phyloP scores from a whole-genome alignment of 1,284 basidiomycete genomes.

The Amylostereum areolatum region DNA sequence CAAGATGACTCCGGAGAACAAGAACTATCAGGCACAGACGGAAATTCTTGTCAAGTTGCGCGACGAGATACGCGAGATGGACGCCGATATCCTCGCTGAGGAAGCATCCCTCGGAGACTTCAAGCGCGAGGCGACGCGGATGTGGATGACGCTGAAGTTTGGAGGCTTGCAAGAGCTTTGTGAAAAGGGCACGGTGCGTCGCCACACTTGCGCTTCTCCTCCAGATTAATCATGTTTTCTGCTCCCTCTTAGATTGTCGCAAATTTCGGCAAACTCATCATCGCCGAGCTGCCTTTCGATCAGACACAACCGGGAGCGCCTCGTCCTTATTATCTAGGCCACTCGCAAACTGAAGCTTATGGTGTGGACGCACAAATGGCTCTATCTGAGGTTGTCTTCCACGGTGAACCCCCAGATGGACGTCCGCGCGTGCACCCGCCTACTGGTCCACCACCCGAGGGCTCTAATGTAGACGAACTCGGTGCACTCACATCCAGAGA shows the following conservation, averaged over 20 bases:
- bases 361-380: slow-evolving; percentile 60
- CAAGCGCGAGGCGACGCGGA: slow-evolving; percentile 67
- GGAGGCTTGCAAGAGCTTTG: slow-evolving; percentile 83
- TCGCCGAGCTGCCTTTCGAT: slow-evolving; percentile 79
- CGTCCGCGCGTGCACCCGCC: background rate
- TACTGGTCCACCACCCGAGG: background rate
- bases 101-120: slow-evolving; percentile 83
- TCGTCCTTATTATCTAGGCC: slow-evolving; percentile 66
- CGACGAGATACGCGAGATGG: slow-evolving; percentile 75
- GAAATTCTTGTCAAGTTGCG: slow-evolving; percentile 70
- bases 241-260: slow-evolving; percentile 57
- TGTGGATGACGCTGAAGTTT: slow-evolving; percentile 83
- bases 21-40: slow-evolving; percentile 75
- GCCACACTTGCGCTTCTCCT: slow-evolving; percentile 5
- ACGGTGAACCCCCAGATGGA: slow-evolving; percentile 24
- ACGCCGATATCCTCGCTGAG: slow-evolving; percentile 80
- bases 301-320: slow-evolving; percentile 77
- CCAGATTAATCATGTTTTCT: slow-evolving; percentile 6
- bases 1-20: slow-evolving; percentile 91
- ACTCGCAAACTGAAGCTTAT: slow-evolving; percentile 54
- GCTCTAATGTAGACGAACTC: background rate
- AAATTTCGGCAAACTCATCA: slow-evolving; percentile 75
- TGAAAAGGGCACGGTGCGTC: slow-evolving; percentile 70
- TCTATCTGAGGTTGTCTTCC: slow-evolving; percentile 51
- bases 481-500: background rate